phyloP scores from a whole-genome alignment of 164 flowering plant genomes.

The Euptelea pleiosperma region DNA sequence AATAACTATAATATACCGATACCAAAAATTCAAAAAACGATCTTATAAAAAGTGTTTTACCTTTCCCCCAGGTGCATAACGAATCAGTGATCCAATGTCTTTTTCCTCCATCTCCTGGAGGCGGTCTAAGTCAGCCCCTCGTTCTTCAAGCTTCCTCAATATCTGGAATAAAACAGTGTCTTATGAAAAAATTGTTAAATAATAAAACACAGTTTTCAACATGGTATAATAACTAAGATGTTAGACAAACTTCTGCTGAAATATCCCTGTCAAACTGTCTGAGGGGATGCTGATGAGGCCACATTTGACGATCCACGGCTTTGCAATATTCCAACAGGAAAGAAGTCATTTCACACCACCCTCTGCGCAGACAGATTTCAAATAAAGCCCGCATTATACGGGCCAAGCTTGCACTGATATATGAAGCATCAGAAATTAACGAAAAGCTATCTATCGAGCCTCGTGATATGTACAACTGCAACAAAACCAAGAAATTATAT shows the following conservation, averaged over 20 bases:
- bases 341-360: constrained; percentile 93
- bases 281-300: constrained; percentile 99
- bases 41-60: constrained; percentile 29
- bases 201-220: background rate
- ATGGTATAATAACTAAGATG: constrained; percentile 3
- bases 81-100: constrained; percentile 91
- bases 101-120: constrained; percentile 90
- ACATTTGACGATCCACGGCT: constrained; percentile 94
- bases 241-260: constrained; percentile 62
- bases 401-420: constrained; percentile 96
- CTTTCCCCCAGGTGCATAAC: constrained; percentile 87
- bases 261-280: constrained; percentile 92
- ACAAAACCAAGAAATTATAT: constrained; percentile 7
- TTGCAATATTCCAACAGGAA: constrained; percentile 94
- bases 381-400: constrained; percentile 98
- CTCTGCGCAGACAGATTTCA: constrained; percentile 95
- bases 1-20: background rate
- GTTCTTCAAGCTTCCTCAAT: constrained; percentile 85
- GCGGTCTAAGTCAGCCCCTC: constrained; percentile 76
- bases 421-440: constrained; percentile 91
- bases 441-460: constrained; percentile 84
- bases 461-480: constrained; percentile 93
- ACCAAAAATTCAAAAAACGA: constrained; percentile 1
- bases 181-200: background rate
- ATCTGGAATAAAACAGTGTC: constrained; percentile 41